Evolutionary conservation across 192 early-diverging fungal species (phyloP).

Genomic region (Coemansia sp.): DNA sequence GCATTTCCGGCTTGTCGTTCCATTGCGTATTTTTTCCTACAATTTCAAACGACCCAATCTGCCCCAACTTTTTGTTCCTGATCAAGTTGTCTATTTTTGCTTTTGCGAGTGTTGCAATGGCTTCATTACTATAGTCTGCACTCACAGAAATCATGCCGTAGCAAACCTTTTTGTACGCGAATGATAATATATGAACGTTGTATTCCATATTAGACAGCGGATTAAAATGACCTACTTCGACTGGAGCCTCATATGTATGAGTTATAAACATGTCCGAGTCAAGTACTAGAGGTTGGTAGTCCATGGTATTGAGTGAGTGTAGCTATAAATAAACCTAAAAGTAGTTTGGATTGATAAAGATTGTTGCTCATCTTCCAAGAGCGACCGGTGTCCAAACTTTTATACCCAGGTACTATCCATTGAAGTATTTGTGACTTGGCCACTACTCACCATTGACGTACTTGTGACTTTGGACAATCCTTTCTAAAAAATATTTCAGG

Average conservation of each 20-base stretch:
- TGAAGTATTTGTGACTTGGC: not conserved
- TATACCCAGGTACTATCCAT: not conserved
- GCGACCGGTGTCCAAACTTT: not conserved
- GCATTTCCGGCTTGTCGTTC: no score
- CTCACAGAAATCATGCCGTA: no score
- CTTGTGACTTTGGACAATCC: not conserved
- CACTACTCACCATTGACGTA: not conserved
- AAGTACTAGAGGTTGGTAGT: not conserved
- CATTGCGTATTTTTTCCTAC: no score
- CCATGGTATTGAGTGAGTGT: not conserved
- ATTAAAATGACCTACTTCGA: no score
- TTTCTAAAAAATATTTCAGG: not conserved
- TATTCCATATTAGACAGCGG: no score
- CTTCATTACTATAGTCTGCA: no score
- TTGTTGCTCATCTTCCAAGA: not conserved
- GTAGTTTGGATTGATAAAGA: not conserved
- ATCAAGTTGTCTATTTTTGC: no score
- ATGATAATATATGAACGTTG: no score
- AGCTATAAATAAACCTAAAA: not conserved
- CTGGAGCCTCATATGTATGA: not conserved
- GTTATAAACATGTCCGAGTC: not conserved
- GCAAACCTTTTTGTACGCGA: no score
- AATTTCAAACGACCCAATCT: no score
- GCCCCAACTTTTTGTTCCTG: no score
- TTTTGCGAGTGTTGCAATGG: no score